Evolutionary conservation across 1,284 basidiomycete genomes (phyloP), one percentile per base, ranked within the genome.

Genomic region (Mycena sp.): DNA sequence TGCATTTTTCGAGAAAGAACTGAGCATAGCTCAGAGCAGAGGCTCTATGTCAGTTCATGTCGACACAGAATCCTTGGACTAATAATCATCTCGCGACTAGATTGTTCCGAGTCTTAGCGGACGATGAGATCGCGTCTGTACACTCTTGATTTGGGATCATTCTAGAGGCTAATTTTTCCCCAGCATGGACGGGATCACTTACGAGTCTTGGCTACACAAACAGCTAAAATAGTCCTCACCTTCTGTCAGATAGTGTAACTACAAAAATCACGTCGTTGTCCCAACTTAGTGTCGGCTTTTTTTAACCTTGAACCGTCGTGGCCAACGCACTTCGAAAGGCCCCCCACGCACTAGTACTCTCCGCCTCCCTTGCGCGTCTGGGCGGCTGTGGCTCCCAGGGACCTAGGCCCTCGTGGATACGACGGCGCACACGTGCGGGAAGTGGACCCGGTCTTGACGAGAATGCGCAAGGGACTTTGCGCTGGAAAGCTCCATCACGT

Each of bases 111-210:
- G 44, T 56, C 1, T 45, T 56, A 25, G 54, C 43, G 9, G 25
- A 56, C 17, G 46, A 56, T 29, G 54, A 56, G 35, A 56, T 56
- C 29, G 54, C 54, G 54, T 56, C 25, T 37, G 54, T 46, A 16
- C 43, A 41, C 7, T 37, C 28, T 35, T 32, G 32, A 21, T 10
- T 55, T 35, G 16, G 6, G 4, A 4, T 6, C 7, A 4, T 9
- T 29, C 37, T 1, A 37, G 25, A 35, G n/a, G n/a, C 32, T 46
- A 28, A 38, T 44, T n/a, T 12, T 6, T 43, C 19, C 32, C 4
- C 17, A 56, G 54, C 1, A 56, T 56, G 43, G 54, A 56, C 23
- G 54, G 54, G 0, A 32, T 46, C 29, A 56, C 54, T n/a, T 56
- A 56, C 25, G 54, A 56, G 44, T 37, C 44, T 37, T 56, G 41